phyloP scores from a whole-genome alignment of 352 stramenopile genomes.

The Pythium aristosporum region DNA sequence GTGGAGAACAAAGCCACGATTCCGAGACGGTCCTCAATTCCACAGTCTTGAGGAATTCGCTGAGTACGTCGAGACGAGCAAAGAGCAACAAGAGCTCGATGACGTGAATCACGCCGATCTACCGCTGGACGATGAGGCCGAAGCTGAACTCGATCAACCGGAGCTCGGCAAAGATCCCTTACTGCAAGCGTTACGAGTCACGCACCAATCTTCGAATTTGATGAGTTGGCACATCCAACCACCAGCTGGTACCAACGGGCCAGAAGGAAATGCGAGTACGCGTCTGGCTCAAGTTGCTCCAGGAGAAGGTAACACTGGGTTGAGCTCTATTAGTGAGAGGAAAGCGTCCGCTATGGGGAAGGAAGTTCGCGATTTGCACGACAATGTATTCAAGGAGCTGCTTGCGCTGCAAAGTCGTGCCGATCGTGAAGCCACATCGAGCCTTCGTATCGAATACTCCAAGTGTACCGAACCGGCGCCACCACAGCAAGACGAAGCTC shows the following conservation, averaged over 20 bases:
- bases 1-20: constrained; percentile 74
- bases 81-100: constrained; percentile 25
- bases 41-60: constrained; percentile 64
- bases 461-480: constrained; percentile 38
- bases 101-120: constrained; percentile 12
- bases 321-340: constrained; percentile 62
- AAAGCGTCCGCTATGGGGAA: constrained; percentile 52
- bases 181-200: constrained; percentile 60
- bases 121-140: constrained; percentile 19
- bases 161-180: constrained; percentile 49
- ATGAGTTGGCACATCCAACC: constrained; percentile 67
- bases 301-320: constrained; percentile 72
- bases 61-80: constrained; percentile 30
- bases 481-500: constrained; percentile 49
- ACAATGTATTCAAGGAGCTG: constrained; percentile 68
- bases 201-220: constrained; percentile 54
- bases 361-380: constrained; percentile 53
- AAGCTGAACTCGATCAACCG: constrained; percentile 35
- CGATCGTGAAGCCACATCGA: constrained; percentile 31
- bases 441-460: constrained; percentile 12
- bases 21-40: constrained; percentile 49
- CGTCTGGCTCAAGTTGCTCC: constrained; percentile 36
- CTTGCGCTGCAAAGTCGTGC: constrained; percentile 57
- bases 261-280: constrained; percentile 16
- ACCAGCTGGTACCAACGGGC: constrained; percentile 10